Base-by-base conservation (phyloP, 352 stramenopile species). In the Pythium periplocum region DNA sequence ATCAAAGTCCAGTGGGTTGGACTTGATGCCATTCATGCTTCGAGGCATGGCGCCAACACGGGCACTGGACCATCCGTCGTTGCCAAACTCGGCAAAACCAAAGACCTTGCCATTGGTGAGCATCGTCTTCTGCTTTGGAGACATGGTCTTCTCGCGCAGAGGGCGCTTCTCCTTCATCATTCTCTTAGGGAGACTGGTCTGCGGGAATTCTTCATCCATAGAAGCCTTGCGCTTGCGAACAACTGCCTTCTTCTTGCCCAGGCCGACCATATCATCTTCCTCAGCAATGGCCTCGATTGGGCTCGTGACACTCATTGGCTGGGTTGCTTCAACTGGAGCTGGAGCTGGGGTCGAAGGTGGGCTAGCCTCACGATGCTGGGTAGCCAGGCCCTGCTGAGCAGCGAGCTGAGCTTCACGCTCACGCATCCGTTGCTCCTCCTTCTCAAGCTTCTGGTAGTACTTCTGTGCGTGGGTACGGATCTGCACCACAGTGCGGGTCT, bases 401-500 rank as follows among this genome's bases (percentile, higher is more conserved):
- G 57, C 36, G 2, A 68, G 41, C 57, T 81, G 69, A 2, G 75
- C 68, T 51, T 88, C 78, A 26, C 78, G 78, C 54, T 91, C 83
- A 40, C 86, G 86, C 35, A 86, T 61, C 7, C 80, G 66, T 4
- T 83, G 79, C 48, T 94, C 79, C 57, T 94, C 83, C 63, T 95
- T 95, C 68, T 90, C 83, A 9, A 93, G 66, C 67, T 95, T 95
- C 60, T 95, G 84, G 60, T 92, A 93, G 66, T 95, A 95, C 68
- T 95, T 95, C 45, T 95, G 84, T 26, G 84, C 84, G 45, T 95
- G 84, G 4, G 84, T 95, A 45, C 84, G 84, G 59, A 95, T 95
- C 70, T 95, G 84, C 53, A 95, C 84, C 40, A 95, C 82, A 5
- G 89, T 98, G 51, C 96, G 75, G 30, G 93, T 98, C 59, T 95